Conservation (phyloP, 176 grass and related monocot genomes). For the Avena eriantha region DNA sequence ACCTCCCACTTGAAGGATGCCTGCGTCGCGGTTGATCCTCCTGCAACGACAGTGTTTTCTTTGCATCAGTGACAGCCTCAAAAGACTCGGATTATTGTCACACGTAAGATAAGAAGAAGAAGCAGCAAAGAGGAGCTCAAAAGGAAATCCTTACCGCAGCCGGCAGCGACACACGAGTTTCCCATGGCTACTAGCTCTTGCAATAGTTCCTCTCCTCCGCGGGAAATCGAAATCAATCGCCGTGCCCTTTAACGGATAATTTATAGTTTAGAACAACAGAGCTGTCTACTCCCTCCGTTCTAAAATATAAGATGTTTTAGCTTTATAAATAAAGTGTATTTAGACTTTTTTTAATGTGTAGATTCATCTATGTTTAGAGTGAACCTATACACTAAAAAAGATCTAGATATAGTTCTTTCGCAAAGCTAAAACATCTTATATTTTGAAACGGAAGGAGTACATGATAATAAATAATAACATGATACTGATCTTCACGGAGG, state of each 20-base stretch:
- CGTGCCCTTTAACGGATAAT: not conserved
- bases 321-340: too few species aligned
- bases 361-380: too few species aligned
- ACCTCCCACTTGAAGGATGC: conserved; percentile 46
- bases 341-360: too few species aligned
- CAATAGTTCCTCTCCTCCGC: not conserved
- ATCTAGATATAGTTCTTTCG: too few species aligned
- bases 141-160: not conserved
- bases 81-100: not conserved
- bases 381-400: too few species aligned
- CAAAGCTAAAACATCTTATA: too few species aligned
- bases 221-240: not conserved
- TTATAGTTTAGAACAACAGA: not conserved
- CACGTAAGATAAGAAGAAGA: not conserved
- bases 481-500: too few species aligned
- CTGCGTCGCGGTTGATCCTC: not conserved
- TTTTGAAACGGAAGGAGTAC: too few species aligned
- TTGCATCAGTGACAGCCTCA: not conserved
- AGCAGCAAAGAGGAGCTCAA: not conserved
- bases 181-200: not conserved
- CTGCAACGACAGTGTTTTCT: not conserved
- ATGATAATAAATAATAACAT: too few species aligned
- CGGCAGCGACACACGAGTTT: not conserved
- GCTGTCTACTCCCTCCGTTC: too few species aligned
- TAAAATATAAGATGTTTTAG: too few species aligned